phyloP scores from a whole-genome alignment of 805 yeast genomes.

The Kodamaea kaohsiungensis region DNA sequence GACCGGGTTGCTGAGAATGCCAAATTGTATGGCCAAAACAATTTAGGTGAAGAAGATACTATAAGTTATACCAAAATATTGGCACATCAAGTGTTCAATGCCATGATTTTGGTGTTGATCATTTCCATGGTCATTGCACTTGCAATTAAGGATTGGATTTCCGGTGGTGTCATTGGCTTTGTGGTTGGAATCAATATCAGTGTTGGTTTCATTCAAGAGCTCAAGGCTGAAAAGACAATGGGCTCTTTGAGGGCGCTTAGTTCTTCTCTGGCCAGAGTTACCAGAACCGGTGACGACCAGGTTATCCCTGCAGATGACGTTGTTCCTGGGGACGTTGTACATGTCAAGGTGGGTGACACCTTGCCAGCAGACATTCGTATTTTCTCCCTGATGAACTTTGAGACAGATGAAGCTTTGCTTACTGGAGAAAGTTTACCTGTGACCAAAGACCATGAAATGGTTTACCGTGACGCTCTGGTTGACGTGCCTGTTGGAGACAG shows the following conservation, averaged over 20 bases:
- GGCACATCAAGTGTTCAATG: slow-evolving; percentile 69
- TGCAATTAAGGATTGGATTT: slow-evolving; percentile 75
- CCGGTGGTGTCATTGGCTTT: slow-evolving; percentile 77
- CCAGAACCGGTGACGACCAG: slow-evolving; percentile 57
- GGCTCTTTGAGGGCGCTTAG: slow-evolving; percentile 65
- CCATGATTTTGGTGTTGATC: slow-evolving; percentile 73
- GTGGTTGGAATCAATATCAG: slow-evolving; percentile 63
- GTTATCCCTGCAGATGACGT: slow-evolving; percentile 63
- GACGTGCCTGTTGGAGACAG: slow-evolving; percentile 71
- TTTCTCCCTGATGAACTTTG: slow-evolving; percentile 59
- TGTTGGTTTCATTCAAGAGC: slow-evolving; percentile 72
- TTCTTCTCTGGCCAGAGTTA: slow-evolving; percentile 69
- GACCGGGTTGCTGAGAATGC: slow-evolving; percentile 15
- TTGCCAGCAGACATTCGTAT: slow-evolving; percentile 74
- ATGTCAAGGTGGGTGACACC: slow-evolving; percentile 69
- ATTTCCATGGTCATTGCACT: slow-evolving; percentile 71
- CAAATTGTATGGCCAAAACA: slow-evolving; percentile 54
- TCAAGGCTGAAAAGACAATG: slow-evolving; percentile 78
- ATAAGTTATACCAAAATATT: slow-evolving; percentile 57
- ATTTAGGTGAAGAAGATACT: slow-evolving; percentile 58
- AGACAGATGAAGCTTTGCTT: slow-evolving; percentile 66
- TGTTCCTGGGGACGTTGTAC: slow-evolving; percentile 73
- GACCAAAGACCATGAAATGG: slow-evolving; percentile 48
- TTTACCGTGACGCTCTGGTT: slow-evolving; percentile 29
- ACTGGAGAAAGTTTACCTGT: slow-evolving; percentile 71